phyloP scores from a whole-genome alignment of 2,329 filamentous ascomycete genomes.

The Aspergillus ruber region DNA sequence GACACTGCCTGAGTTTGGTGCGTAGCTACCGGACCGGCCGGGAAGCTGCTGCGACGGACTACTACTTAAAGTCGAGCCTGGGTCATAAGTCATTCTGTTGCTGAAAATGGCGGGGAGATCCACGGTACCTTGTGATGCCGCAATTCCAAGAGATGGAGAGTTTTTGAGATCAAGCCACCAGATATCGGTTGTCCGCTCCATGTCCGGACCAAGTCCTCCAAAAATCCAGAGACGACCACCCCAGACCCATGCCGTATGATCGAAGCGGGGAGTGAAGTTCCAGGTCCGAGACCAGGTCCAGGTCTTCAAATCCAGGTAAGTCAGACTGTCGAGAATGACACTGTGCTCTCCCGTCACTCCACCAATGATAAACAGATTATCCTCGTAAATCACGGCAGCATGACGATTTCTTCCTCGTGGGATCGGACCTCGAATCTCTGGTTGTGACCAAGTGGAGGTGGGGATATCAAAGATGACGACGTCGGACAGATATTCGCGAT shows the following conservation, averaged over 20 bases:
- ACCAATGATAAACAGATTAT: slow-evolving; percentile 92
- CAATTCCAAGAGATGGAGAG: slow-evolving; percentile 72
- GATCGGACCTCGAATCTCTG: slow-evolving; percentile 73
- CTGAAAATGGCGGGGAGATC: slow-evolving; percentile 32
- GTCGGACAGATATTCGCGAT: slow-evolving; percentile 89
- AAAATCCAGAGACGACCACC: slow-evolving; percentile 93
- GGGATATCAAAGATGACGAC: slow-evolving; percentile 93
- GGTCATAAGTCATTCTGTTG: slow-evolving; percentile 30
- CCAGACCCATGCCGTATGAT: slow-evolving; percentile 92
- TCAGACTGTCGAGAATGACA: slow-evolving; percentile 89
- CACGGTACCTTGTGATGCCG: slow-evolving; percentile 53
- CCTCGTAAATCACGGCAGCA: slow-evolving; percentile 88
- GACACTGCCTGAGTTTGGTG: slow-evolving; percentile 63
- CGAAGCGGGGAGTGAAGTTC: slow-evolving; percentile 91
- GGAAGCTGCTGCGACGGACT: slow-evolving; percentile 29
- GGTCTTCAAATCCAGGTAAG: slow-evolving; percentile 92
- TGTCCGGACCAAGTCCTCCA: slow-evolving; percentile 87
- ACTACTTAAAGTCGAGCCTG: slow-evolving; percentile 25
- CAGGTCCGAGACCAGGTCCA: slow-evolving; percentile 96
- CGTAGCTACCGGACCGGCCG: slow-evolving; percentile 51
- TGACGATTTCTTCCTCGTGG: slow-evolving; percentile 89
- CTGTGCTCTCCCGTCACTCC: slow-evolving; percentile 93
- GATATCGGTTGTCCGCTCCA: slow-evolving; percentile 93
- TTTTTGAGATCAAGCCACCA: slow-evolving; percentile 97
- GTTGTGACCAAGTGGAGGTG: slow-evolving; percentile 91